A percentile compares a stretch with the other conserved stretches of the same genome.
These are phyloP conservation scores for Emericellopsis atlantica DNA, from an alignment of 2,329 filamentous ascomycete species.

Conservation along the genomic window DNA sequence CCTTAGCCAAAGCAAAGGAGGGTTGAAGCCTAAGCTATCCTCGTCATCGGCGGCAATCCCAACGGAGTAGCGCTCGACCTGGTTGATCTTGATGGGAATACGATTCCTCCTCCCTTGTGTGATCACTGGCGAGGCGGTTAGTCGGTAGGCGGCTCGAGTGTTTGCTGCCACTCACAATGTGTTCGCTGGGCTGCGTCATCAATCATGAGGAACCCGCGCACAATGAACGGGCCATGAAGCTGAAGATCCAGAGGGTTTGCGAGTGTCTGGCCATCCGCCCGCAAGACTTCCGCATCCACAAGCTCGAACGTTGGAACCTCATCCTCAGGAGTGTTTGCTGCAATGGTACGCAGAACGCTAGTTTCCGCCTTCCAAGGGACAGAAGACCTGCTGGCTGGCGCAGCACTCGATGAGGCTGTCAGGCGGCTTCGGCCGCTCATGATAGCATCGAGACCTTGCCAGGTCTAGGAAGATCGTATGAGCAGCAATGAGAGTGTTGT, in stretches of 20 bases:
- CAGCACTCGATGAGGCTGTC: slow-evolving; percentile 30
- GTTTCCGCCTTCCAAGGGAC: slow-evolving; percentile 20
- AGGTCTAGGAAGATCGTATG: no score
- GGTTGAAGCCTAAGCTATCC: no score
- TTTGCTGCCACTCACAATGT: no score
- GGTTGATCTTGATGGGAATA: no score
- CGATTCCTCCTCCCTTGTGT: no score
- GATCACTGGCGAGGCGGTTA: background rate
- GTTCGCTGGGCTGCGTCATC: background rate
- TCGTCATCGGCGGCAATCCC: no score
- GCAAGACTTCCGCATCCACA: slow-evolving; percentile 45
- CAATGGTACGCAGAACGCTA: slow-evolving; percentile 16
- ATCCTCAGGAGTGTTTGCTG: slow-evolving; percentile 9
- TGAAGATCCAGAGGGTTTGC: slow-evolving; percentile 50
- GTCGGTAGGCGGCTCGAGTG: background rate
- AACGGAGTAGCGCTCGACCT: no score
- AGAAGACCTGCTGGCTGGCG: slow-evolving; percentile 24
- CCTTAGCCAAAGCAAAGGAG: no score
- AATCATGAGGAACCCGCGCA: slow-evolving; percentile 34
- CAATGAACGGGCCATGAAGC: slow-evolving; percentile 44
- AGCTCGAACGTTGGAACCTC: slow-evolving; percentile 52
- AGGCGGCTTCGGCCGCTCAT: slow-evolving; percentile 27
- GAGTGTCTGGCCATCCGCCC: slow-evolving; percentile 36
- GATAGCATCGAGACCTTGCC: background rate
- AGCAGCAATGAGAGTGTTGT: no score